These are phyloP conservation scores for Gaillardinia entomophila DNA, from an alignment of 805 yeast genomes.

Conservation along the genomic window DNA sequence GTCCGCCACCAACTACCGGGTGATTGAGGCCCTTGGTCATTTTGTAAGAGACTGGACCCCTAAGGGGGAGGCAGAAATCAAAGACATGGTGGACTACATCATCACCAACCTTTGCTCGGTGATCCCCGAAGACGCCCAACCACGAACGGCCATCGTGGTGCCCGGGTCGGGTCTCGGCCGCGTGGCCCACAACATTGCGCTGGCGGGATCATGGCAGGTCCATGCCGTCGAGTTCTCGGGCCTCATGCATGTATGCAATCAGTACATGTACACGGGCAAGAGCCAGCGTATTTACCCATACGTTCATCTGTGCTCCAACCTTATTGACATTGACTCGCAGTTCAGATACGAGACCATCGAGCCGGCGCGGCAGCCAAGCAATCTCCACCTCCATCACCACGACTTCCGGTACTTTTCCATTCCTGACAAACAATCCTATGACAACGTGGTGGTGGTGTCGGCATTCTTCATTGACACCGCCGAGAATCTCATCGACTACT, in stretches of 20 bases:
- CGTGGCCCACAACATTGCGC: constrained; percentile 59
- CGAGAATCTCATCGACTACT: constrained; percentile 71
- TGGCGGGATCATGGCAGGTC: constrained; percentile 34
- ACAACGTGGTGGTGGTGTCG: constrained; percentile 52
- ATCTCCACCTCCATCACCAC: constrained; percentile 45
- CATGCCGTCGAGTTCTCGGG: constrained; percentile 75
- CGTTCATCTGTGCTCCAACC: constrained; percentile 66
- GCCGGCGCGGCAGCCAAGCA: constrained; percentile 37
- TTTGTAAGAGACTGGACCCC: constrained; percentile 72
- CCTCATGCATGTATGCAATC: constrained; percentile 67
- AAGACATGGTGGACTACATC: constrained; percentile 52
- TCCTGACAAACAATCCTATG: constrained; percentile 20
- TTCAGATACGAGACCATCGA: constrained; percentile 33
- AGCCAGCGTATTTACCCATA: constrained; percentile 32
- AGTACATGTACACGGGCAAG: constrained; percentile 41
- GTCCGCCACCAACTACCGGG: constrained; percentile 30
- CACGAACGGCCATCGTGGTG: constrained; percentile 50
- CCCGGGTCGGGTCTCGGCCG: constrained; percentile 91
- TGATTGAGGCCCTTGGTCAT: constrained; percentile 70
- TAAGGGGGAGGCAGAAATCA: constrained; percentile 42
- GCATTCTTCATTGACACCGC: constrained; percentile 91
- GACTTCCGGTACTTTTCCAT: constrained; percentile 58
- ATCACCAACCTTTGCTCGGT: constrained; percentile 30
- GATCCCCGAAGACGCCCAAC: constrained; percentile 22
- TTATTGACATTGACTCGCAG: constrained; percentile 44